Conservation (phyloP, 345 rosid species). For the Syzygium aqueum region DNA sequence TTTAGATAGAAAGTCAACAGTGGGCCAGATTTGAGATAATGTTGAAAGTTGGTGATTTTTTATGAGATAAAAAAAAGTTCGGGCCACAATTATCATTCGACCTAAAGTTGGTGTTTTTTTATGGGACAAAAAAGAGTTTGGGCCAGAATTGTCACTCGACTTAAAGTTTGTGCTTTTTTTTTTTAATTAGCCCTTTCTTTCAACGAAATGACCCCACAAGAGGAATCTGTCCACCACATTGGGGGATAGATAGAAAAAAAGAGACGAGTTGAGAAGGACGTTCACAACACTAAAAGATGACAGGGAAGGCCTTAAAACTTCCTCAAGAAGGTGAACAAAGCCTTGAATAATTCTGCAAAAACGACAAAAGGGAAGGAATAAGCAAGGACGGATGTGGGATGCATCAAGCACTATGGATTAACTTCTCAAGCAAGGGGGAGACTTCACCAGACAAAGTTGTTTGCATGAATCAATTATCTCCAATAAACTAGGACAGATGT, state of each 20-base stretch:
- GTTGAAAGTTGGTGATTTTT: too few species aligned
- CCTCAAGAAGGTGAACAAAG: background rate
- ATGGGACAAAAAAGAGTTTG: too few species aligned
- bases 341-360: background rate
- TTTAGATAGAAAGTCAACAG: too few species aligned
- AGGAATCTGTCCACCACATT: background rate
- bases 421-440: background rate
- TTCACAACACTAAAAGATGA: background rate
- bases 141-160: too few species aligned
- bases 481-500: background rate
- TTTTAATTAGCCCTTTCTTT: too few species aligned
- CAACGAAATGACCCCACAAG: background rate
- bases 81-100: too few species aligned
- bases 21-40: too few species aligned
- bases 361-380: background rate
- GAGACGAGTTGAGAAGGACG: background rate
- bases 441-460: background rate
- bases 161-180: too few species aligned
- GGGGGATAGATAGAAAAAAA: background rate
- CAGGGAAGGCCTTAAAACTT: background rate
- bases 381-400: background rate
- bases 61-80: too few species aligned
- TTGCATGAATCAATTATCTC: background rate
- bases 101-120: too few species aligned
- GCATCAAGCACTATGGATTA: background rate